Evolutionary conservation across 768 basidiomycete species (phyloP), one percentile per base, ranked within the genome.

Genomic region (Boletus sp.): DNA sequence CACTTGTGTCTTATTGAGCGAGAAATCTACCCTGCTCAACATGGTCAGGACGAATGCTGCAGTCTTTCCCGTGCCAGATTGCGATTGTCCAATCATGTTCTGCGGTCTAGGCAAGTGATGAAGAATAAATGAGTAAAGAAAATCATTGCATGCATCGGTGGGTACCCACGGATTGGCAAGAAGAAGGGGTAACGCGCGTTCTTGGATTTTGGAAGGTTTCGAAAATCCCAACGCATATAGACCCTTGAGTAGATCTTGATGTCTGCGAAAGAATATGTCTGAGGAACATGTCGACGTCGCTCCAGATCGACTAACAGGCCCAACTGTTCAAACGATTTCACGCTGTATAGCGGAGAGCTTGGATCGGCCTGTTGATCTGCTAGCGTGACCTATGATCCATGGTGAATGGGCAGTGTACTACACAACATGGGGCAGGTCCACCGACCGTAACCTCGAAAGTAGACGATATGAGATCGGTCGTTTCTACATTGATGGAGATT

Each of bases 21-120:
- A 77, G 63, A 88, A 95, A 72, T 98, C 93, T 44, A 98, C 81
- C 38, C 96, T 85, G 68, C 90, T 94, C 15, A 98, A 81, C 95
- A 99, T 98, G 11, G 96, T 95, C 46, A 99, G 78, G 13, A 94
- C 92, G 70, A 99, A 99, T 10, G 97, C 97, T 5, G 97, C 97
- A 3, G 97, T 98, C 77, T 99, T 99, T 46, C 97, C 97, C 9
- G 97, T 99, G 37, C 97, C 97, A 33, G 97, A 98, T 66, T 99
- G 97, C 48, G 95, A 98, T 75, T 99, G 97, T 17, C 94, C 97
- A 67, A 98, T 98, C 88, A 98, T 95, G 73, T 98, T 98, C 49
- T 86, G 88, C 11, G 96, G 89, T n/a, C 96, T 99, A 37, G 21
- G 8, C 47, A 51, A 37, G 27, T 2, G 33, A 34, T 25, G 15